Percentiles rank a stretch among this genome's conserved stretches.
These are phyloP conservation scores for Tricholoma sp. DNA, from an alignment of 768 basidiomycete species.

Conservation along the genomic window DNA sequence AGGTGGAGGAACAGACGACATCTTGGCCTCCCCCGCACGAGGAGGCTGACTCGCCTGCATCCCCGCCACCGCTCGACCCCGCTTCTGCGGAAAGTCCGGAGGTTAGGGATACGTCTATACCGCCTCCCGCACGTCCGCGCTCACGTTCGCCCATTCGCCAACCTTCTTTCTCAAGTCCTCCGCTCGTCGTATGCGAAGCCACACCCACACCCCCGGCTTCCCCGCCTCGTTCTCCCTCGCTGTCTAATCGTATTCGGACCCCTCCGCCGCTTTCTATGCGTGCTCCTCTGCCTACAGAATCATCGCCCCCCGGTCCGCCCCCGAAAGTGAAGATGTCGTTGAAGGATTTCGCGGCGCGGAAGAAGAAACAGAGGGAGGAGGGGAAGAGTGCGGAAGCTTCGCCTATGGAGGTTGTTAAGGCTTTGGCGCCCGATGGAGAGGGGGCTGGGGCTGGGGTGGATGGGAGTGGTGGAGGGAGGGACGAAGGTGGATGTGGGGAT, in stretches of 20 bases:
- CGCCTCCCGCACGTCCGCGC: too few species aligned
- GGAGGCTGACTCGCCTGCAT: too few species aligned
- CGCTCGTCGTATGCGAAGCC: not conserved
- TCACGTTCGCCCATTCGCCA: not conserved
- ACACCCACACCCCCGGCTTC: slow-evolving; percentile 1
- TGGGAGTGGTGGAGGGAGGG: slow-evolving; percentile 9
- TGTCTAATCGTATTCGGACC: not conserved
- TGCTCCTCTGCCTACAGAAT: slow-evolving; percentile 7
- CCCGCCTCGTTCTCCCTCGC: not conserved
- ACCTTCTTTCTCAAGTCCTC: too few species aligned
- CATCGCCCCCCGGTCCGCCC: slow-evolving; percentile 22
- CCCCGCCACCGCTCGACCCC: too few species aligned
- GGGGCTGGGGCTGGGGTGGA: not conserved
- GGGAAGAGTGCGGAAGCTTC: slow-evolving; percentile 10
- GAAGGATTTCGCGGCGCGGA: slow-evolving; percentile 52
- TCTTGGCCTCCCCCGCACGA: too few species aligned
- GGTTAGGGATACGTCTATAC: too few species aligned
- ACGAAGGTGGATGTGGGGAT: slow-evolving; percentile 29
- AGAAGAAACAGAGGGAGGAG: slow-evolving; percentile 45
- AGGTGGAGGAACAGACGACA: too few species aligned
- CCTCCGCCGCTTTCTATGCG: too few species aligned
- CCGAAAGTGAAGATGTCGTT: slow-evolving; percentile 54
- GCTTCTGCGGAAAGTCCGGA: too few species aligned
- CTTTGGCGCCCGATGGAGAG: not conserved
- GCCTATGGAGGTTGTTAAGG: not conserved